phyloP scores from a whole-genome alignment of 495 filamentous ascomycete species.

The Penicillium paxilli region DNA sequence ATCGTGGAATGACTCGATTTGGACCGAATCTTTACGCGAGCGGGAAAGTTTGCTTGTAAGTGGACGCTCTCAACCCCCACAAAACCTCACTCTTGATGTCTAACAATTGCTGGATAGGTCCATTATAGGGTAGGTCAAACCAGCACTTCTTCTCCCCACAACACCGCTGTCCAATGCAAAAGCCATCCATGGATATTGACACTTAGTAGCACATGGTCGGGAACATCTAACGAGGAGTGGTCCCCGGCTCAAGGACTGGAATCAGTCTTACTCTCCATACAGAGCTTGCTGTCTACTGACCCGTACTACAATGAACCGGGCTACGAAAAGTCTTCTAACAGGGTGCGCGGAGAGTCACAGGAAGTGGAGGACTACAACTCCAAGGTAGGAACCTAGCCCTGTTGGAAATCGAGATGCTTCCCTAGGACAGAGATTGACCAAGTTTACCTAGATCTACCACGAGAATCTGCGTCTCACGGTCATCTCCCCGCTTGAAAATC shows the following conservation, averaged over 20 bases:
- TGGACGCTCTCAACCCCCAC: too few species aligned
- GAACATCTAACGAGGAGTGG: conserved; percentile 89
- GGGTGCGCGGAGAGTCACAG: conserved; percentile 59
- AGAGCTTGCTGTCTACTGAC: conserved; percentile 90
- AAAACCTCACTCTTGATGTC: background rate
- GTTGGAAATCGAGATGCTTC: background rate
- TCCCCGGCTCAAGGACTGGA: conserved; percentile 93
- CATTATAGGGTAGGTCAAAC: conserved; percentile 79
- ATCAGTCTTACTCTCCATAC: conserved; percentile 91
- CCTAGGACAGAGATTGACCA: background rate
- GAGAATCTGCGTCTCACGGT: conserved; percentile 87
- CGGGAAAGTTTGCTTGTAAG: conserved; percentile 89
- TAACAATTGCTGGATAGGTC: conserved; percentile 56
- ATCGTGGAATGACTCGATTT: conserved; percentile 82
- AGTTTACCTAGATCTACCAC: conserved; percentile 71
- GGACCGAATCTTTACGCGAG: conserved; percentile 94
- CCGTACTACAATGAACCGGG: conserved; percentile 97
- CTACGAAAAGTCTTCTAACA: conserved; percentile 67
- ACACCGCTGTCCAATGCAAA: background rate
- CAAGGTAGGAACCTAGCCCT: conserved; percentile 57
- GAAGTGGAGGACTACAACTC: conserved; percentile 77
- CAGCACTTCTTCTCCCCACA: background rate
- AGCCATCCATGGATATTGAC: background rate
- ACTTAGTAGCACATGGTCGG: conserved; percentile 81
- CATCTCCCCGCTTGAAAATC: conserved; percentile 79